Conservation (phyloP, 306 rosid genomes). For the Rosa persica region DNA sequence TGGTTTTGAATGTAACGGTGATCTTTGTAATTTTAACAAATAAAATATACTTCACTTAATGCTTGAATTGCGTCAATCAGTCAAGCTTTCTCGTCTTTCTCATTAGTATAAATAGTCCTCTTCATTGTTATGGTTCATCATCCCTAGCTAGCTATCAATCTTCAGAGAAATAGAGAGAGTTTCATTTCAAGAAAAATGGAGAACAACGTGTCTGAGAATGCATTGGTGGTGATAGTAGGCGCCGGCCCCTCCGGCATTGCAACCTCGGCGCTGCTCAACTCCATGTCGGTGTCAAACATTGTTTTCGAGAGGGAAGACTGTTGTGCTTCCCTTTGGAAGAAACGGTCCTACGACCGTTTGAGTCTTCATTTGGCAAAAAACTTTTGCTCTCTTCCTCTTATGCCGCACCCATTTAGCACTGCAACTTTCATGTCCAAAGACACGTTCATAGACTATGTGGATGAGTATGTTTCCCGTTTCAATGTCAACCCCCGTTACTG, state of each 20-base stretch:
- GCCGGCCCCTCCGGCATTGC: constrained; percentile 57
- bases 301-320: constrained; percentile 52
- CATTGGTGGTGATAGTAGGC: constrained; percentile 34
- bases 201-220: not conserved
- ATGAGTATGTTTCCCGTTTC: constrained; percentile 30
- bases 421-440: constrained; percentile 36
- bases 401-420: constrained; percentile 23
- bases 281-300: constrained; percentile 30
- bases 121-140: not conserved
- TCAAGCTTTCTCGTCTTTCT: not conserved
- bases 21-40: not conserved
- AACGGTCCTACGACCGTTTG: constrained; percentile 41
- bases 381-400: constrained; percentile 34
- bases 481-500: constrained; percentile 33
- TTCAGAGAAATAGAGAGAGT: no score
- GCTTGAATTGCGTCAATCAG: not conserved
- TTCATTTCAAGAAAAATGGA: not conserved
- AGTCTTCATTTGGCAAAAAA: constrained; percentile 45
- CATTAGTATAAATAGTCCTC: not conserved
- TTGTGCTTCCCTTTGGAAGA: constrained; percentile 51
- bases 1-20: not conserved
- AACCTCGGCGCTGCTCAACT: constrained; percentile 35
- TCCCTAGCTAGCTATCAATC: not conserved
- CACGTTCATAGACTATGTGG: constrained; percentile 31
- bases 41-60: not conserved